phyloP scores from a whole-genome alignment of 2,329 filamentous ascomycete species.

The Diplodia intermedia region DNA sequence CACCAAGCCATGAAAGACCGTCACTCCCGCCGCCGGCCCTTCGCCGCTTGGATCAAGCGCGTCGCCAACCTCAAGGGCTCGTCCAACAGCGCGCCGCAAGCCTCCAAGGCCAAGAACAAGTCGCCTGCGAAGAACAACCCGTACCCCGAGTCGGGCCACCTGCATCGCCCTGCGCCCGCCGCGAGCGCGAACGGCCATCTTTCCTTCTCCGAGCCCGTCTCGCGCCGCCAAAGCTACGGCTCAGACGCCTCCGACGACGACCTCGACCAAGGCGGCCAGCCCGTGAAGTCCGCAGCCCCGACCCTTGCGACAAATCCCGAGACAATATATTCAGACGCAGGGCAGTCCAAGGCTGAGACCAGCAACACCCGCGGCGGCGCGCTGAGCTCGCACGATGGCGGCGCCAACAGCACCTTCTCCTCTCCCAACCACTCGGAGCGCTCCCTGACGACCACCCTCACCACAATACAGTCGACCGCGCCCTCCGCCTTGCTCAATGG shows the following conservation, averaged over 20 bases:
- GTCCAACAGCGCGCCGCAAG: constrained; percentile 61
- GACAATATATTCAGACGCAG: constrained; percentile 74
- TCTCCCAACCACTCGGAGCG: constrained; percentile 81
- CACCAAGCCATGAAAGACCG: constrained; percentile 62
- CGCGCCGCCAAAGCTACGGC: constrained; percentile 57
- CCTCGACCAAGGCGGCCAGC: constrained; percentile 54
- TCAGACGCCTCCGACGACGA: constrained; percentile 61
- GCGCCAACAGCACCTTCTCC: constrained; percentile 76
- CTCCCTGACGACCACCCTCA: constrained; percentile 82
- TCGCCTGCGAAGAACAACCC: constrained; percentile 79
- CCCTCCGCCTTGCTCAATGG: constrained; percentile 59
- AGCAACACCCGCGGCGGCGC: constrained; percentile 69
- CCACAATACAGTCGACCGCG: constrained; percentile 79
- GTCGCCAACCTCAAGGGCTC: constrained; percentile 86
- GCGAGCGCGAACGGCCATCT: constrained; percentile 54
- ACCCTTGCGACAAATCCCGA: constrained; percentile 86
- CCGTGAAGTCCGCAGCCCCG: constrained; percentile 74
- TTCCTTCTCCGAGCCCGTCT: constrained; percentile 59
- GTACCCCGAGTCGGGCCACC: constrained; percentile 81
- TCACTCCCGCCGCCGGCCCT: constrained; percentile 79
- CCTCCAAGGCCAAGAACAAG: constrained; percentile 51
- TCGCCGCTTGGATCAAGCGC: constrained; percentile 93
- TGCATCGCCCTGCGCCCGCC: constrained; percentile 61
- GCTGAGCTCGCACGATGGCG: constrained; percentile 63
- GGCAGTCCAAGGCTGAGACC: constrained; percentile 82